Evolutionary conservation across 129 eudicot genomes (phyloP).

Genomic region (Flaveria sonorensis): DNA sequence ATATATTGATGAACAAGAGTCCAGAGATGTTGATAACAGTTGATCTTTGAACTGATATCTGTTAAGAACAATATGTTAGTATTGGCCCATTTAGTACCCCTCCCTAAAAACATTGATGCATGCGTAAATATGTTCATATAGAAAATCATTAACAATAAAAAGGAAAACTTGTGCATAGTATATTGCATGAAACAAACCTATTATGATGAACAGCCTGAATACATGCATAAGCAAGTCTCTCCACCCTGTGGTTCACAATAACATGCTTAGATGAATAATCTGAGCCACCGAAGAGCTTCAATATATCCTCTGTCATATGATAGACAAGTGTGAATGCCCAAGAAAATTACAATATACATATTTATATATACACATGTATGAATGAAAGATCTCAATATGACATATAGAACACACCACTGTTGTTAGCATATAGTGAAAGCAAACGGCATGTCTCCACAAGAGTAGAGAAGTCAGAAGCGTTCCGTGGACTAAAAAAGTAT

Average conservation of each 20-base stretch:
- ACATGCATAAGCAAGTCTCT: conserved; percentile 72
- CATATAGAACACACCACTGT: conserved; percentile 53
- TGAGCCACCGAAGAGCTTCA: conserved; percentile 65
- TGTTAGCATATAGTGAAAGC: conserved; percentile 56
- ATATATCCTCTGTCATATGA: conserved; percentile 47
- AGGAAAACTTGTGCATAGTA: too few species aligned
- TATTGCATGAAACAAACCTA: conserved; percentile 48
- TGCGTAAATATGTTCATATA: not conserved
- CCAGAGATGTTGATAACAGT: conserved; percentile 42
- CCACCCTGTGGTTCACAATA: conserved; percentile 70
- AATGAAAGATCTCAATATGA: not conserved
- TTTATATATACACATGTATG: too few species aligned
- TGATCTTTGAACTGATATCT: conserved; percentile 68
- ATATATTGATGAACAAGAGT: conserved; percentile 45
- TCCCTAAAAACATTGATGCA: not conserved
- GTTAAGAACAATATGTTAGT: conserved; percentile 18
- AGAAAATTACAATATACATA: conserved; percentile 11
- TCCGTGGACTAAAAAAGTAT: conserved; percentile 67
- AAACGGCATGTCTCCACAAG: conserved; percentile 80
- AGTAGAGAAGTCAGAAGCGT: conserved; percentile 62
- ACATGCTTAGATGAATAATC: conserved; percentile 51
- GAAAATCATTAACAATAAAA: not conserved
- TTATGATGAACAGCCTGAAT: conserved; percentile 72
- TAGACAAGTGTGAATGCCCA: not conserved
- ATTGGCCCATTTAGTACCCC: conserved; percentile 21